Evolutionary conservation across 2,329 filamentous ascomycete species (phyloP), one percentile per base, ranked within the genome.

Genomic region (Teratosphaeria gauchensis): DNA sequence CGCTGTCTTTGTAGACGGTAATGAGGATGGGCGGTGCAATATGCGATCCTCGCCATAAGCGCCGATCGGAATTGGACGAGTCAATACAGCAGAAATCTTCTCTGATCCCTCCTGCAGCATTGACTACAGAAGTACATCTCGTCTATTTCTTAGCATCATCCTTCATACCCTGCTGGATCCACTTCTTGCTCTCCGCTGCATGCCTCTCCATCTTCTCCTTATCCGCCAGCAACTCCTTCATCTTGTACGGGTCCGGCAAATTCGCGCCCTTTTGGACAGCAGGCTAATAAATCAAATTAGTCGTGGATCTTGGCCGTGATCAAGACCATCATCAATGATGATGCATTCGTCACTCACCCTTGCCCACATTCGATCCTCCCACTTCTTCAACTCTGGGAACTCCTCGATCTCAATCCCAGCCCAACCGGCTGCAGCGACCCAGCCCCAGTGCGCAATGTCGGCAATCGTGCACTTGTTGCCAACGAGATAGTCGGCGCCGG

Each of bases 381-480:
- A 96, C 42, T 84, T 84, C 68, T 90, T 84, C 62, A 96, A 71
- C 54, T 82, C 72, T 2, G 90, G 89, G 74, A 92, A 95, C 60
- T 91, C 85, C 1, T 85, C 77, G 57, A 92, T 83, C 55, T 90
- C 82, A 51, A 90, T 70, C 16, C 86, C 86, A 0, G 80, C 77
- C 78, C 86, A 83, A 16, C 77, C 75, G 1, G 82, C 77, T 1
- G 73, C 71, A 4, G 84, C 78, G 4, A 92, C 80, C 90, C 90
- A 95, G 30, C 89, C 89, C 82, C 87, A 91, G 71, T 84, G 83
- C 51, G 89, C 79, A 61, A 96, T 88, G 71, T 96, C 91, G 1
- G 89, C 90, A 46, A 89, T 68, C 9, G 87, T 90, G 61, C 81
- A 77, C 62, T 83, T 83, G 71, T 89, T 83, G 38, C 88, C 88